A percentile compares a stretch with the other conserved stretches of the same genome.
Evolutionary conservation across 257 asterid species (phyloP).

Genomic region (Nicotiana sylvestris): DNA sequence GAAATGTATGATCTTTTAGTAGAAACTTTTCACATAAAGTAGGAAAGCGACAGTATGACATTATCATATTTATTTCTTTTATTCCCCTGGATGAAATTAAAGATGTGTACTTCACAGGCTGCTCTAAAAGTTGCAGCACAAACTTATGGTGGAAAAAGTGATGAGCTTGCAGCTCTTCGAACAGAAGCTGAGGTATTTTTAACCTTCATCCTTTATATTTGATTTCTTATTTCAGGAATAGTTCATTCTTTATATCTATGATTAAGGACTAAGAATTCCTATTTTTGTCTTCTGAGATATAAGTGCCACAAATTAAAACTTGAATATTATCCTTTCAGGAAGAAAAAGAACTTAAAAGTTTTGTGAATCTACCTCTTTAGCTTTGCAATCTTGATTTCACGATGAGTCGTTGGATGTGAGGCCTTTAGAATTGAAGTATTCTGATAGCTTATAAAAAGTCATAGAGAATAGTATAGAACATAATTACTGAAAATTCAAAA

Average conservation of each 20-base stretch:
- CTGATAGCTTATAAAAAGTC: too few species aligned
- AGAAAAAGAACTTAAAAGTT: too few species aligned
- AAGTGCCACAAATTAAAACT: too few species aligned
- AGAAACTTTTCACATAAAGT: background rate
- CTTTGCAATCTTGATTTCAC: too few species aligned
- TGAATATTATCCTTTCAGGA: too few species aligned
- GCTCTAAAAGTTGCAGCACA: conserved; percentile 82
- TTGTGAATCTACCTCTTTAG: too few species aligned
- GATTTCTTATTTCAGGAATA: background rate
- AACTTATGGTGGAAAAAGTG: conserved; percentile 60
- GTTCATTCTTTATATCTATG: background rate
- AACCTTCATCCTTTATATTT: conserved; percentile 17
- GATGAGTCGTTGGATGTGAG: too few species aligned
- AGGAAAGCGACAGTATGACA: background rate
- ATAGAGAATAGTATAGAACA: too few species aligned
- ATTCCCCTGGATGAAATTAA: background rate
- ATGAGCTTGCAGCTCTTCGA: conserved; percentile 63
- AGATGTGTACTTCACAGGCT: conserved; percentile 37
- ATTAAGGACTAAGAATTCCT: too few species aligned
- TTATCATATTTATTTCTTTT: background rate
- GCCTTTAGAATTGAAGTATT: too few species aligned
- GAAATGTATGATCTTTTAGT: background rate
- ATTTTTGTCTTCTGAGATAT: too few species aligned
- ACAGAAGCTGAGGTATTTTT: conserved; percentile 74
- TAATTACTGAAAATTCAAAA: too few species aligned